These are phyloP conservation scores for Mortierella sp. DNA, from an alignment of 371 early-diverging fungal genomes.

Conservation along the genomic window DNA sequence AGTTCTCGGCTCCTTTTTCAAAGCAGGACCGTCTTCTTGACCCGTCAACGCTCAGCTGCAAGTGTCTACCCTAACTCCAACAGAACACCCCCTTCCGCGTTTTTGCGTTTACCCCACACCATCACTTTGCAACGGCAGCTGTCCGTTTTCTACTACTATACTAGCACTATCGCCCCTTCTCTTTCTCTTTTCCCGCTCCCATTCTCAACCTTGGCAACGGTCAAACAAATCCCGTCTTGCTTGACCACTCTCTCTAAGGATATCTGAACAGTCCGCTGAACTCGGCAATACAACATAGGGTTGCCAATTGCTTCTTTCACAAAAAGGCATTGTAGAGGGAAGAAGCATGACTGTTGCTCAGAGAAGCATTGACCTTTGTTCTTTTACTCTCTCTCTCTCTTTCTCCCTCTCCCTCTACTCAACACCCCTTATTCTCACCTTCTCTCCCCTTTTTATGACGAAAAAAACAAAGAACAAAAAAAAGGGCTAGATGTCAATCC, in stretches of 20 bases:
- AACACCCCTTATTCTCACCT: neutral
- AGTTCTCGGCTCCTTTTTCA: too few relatives aligned
- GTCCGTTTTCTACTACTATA: too few relatives aligned
- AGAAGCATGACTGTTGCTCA: neutral
- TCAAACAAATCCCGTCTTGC: neutral
- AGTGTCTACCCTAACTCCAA: too few relatives aligned
- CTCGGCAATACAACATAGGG: neutral
- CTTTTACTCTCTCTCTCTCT: neutral
- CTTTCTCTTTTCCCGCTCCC: neutral
- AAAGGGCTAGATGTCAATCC: constrained; percentile 10
- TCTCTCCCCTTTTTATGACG: neutral
- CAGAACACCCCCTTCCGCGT: too few relatives aligned
- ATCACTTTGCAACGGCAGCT: too few relatives aligned
- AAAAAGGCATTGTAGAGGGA: neutral
- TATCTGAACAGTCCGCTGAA: neutral
- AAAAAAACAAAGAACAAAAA: neutral
- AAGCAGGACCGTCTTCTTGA: too few relatives aligned
- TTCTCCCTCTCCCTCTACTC: neutral
- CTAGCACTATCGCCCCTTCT: neutral
- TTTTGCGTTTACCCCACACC: neutral
- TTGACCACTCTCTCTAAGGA: neutral
- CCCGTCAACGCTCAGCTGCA: too few relatives aligned
- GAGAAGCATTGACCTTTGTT: constrained; percentile 9
- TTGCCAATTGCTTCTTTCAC: neutral
- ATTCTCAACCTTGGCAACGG: neutral